Base-by-base conservation (phyloP, 1,139 yeast species). In the Sugiyamaella sp. region DNA sequence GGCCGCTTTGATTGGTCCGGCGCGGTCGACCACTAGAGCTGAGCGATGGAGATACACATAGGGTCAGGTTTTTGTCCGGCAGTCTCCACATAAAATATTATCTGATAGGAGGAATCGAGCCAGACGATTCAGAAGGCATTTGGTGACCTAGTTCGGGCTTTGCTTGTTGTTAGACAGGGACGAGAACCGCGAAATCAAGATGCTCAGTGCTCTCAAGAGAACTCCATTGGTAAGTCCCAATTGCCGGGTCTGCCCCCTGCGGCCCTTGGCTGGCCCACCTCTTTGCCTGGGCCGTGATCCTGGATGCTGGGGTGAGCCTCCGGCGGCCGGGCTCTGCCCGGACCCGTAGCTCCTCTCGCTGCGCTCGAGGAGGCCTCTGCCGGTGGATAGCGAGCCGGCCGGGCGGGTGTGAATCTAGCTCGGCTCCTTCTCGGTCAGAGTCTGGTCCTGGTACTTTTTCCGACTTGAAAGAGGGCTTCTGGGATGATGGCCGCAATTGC, bases 191-290 rank as follows among this genome's bases (percentile, higher is more conserved):
- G 25, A 38, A 38, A 10, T 2, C 17, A 55, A 46, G 32, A 63
- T 63, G 66, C 57, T 63, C 54, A 60, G 59, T 54, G 63, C 61
- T 52, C 53, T 63, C 27, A 60, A 56, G 53, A 59, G 64, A 54
- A 56, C 63, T 46, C 57, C 62, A 50, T 53, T 60, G 60, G 65
- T 61, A 58, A 16, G 65, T 57, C 12, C 10, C n/a, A n/a, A 24
- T 5, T 5, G 5, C 14, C 37, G 14, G n/a, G 37, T 9, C 14
- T 14, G 5, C 8, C 14, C 14, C 37, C 14, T 5, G 16, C 14
- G 16, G 16, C 14, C 37, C n/a, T 6, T 8, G 37, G 6, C 37
- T n/a, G 14, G 4, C 8, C 21, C 41, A 38, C 8, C 19, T 22
- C 8, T 19, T 17, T 38, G 44, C 8, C 14, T 4, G 24, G 32